phyloP scores from a whole-genome alignment of 2,329 filamentous ascomycete genomes.

The Coniosporium tulheliwenetii region DNA sequence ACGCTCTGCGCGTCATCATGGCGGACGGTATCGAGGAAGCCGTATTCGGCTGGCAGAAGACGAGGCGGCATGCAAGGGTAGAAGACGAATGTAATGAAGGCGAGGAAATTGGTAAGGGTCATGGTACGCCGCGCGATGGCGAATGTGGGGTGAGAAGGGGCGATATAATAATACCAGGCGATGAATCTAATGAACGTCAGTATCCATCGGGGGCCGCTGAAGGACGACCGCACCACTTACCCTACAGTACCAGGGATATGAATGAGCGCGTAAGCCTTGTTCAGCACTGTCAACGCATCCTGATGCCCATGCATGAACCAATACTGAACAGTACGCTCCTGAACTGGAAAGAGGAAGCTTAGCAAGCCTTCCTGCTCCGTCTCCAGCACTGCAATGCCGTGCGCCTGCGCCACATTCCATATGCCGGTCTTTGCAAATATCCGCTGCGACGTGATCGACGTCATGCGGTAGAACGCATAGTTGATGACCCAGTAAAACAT shows the following conservation, averaged over 20 bases:
- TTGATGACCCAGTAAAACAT: constrained; percentile 63
- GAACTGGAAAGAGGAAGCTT: constrained; percentile 36
- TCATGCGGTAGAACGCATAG: constrained; percentile 47
- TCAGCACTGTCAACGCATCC: constrained; percentile 37
- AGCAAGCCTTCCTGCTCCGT: constrained; percentile 36
- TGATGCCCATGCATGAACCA: constrained; percentile 42
- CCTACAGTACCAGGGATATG: constrained; percentile 46
- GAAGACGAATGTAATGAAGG: constrained; percentile 35
- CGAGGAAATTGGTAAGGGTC: constrained; percentile 36
- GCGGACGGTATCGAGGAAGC: constrained; percentile 30
- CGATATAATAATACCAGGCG: constrained; percentile 47
- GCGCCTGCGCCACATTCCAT: constrained; percentile 39
- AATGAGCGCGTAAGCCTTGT: constrained; percentile 43
- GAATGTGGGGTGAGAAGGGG: constrained; percentile 31
- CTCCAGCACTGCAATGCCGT: constrained; percentile 38
- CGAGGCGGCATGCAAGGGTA: constrained; percentile 38
- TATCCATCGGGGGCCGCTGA: background rate
- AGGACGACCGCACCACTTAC: constrained; percentile 17
- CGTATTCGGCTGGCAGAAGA: constrained; percentile 27
- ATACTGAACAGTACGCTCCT: constrained; percentile 36
- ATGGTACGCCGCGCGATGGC: constrained; percentile 27
- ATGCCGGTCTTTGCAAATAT: constrained; percentile 37
- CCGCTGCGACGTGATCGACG: constrained; percentile 33
- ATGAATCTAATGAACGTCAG: constrained; percentile 32
- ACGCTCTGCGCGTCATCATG: constrained; percentile 30